Evolutionary conservation across 805 yeast genomes (phyloP), one percentile per base, ranked within the genome.

Genomic region (Lipomyces starkeyi): DNA sequence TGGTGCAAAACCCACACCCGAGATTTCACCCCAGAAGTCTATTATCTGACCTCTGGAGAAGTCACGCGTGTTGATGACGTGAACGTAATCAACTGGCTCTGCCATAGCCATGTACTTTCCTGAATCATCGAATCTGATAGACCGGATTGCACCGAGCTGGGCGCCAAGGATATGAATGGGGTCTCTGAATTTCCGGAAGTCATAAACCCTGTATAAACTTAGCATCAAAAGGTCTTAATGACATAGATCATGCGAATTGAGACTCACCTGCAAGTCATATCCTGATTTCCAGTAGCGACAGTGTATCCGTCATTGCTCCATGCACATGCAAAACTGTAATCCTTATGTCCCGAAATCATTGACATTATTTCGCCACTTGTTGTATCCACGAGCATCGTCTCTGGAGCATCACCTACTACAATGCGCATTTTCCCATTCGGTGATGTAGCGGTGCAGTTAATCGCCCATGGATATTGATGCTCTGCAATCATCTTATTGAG

Each of bases 281-380:
- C 91, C 74, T 87, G 90, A 72, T 83, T 85, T 5, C 90, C 90
- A 0, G 89, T 83, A 3, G 85, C 83, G 20, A 87, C 69, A 4
- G 79, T 71, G 59, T 82, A 76, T 14, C 82, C 85, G 69, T 82
- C 71, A 57, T 75, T 74, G 8, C 80, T 78, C 90, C 90, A 87
- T 72, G 86, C 89, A 73, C 89, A 87, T 54, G 87, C 80, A 70
- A 87, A 87, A 2, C 87, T 84, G 73, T 75, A 87, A 73, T 87
- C 90, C 60, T 76, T 76, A 74, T 87, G 90, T 7, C 87, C 88
- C 29, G 66, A 65, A 47, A 82, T 68, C 4, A 70, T 43, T 32
- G 70, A 57, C 3, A 74, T 67, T 13, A 74, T 74, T 22, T 64
- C 67, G 3, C 61, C 58, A 4, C 76, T 61, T 62, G 88, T 72